Base-by-base conservation (phyloP, 495 filamentous ascomycete genomes). In the Podospora didyma region DNA sequence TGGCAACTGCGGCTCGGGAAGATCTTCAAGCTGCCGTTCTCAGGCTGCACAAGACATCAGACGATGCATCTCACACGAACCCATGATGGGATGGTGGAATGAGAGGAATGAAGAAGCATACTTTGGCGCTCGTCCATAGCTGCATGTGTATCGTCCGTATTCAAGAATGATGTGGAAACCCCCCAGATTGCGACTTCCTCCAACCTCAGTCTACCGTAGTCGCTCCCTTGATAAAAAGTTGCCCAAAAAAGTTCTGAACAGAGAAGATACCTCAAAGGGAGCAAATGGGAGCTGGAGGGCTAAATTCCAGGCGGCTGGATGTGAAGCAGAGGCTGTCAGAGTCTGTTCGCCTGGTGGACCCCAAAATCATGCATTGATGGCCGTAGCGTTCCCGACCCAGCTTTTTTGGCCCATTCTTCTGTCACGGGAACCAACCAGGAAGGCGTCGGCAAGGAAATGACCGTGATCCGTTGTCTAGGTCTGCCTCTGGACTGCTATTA, bases 321-420 rank as follows among this genome's bases (percentile, higher is more conserved):
- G 45, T 64, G 61, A 59, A 17, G 58, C 58, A 61, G 37, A 57
- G n/a, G 45, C 41, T 56, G 62, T 64, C 53, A 44, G 57, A 61
- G 55, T 57, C 51, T 53, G 57, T 57, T 55, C 54, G 51, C 49
- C n/a, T 47, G 34, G 54, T 57, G 54, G 61, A 41, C 54, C 54
- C 34, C 12, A 45, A 20, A 42, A 61, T 64, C 58, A 64, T 64
- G 62, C 62, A 54, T 59, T 37, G 34, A 26, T 5, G 53, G 49
- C 28, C 54, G 53, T 53, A 6, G 26, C 10, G 49, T 46, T 53
- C 3, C 11, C 47, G 49, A n/a, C 55, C 50, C 11, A 20, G 23
- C 35, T 31, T 31, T 57, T 56, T 22, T 26, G 22, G 22, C 2
- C 22, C 23, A 2, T 20, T 23, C 21, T 49, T 31, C 20, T 28